Evolutionary conservation across 805 yeast species (phyloP), one percentile per base, ranked within the genome.

Genomic region (Yamadazyma ubonensis): DNA sequence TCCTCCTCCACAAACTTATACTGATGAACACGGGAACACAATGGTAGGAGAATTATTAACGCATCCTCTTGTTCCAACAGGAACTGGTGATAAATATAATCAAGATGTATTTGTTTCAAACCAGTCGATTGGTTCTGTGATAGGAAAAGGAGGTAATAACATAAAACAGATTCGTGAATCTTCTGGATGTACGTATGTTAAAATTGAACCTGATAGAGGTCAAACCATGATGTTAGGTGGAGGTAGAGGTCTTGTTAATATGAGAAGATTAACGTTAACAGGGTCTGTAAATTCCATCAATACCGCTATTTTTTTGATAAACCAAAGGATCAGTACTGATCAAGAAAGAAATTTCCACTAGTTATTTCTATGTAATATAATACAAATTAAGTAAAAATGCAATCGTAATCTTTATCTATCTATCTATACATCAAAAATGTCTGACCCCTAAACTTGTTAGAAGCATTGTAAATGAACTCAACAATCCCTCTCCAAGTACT

Each of bases 401-500:
- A 30, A 18, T 15, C 15, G 37, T 23, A 21, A 33, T 33, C 20
- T 21, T n/a, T n/a, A 20, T 33, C 27, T 26, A 42, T 44, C 42
- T 17, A 12, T 30, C 19, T 11, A 19, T 25, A 19, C 27, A 18
- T 32, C 27, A 34, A 14, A 34, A 34, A 27, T 34, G 40, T 8
- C 23, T 29, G 17, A 67, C 66, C 1, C 77, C 74, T 43, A 86
- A 52, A 49, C 84, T 76, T 1, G 95, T 83, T 54, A 89, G 65
- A 2, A 84, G 51, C 91, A 91, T 84, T 28, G 85, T 85, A 20
- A 86, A 66, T 9, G 86, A 84, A 53, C 96, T 86, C 52, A 88
- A 79, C 34, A 91, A 69, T 2, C 99, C 98, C 62, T 91, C 99
- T 12, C 99, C 99, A 15, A 91, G 65, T 2, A 91, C 95, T 44